Base-by-base conservation (phyloP, 2,329 filamentous ascomycete genomes). In the Cryphonectria naterciae region DNA sequence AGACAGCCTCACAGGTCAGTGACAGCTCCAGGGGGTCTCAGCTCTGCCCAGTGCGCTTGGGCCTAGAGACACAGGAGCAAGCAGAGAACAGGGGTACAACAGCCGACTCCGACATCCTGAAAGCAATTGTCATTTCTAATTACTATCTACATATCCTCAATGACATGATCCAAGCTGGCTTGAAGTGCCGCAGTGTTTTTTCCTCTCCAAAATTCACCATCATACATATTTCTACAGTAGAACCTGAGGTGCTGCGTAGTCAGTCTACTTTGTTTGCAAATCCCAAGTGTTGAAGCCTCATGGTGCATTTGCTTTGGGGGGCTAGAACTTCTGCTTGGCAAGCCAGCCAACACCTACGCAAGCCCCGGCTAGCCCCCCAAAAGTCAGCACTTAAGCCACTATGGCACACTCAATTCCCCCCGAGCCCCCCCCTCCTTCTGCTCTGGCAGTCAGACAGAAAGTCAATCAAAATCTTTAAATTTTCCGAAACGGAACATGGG, bases 1-100 rank as follows among this genome's bases (percentile, higher is more conserved):
- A 68, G 60, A 56, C 54, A 63, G 68, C 65, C 41, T 58, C 41
- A 43, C 41, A 43, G 39, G 25, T 68, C 46, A 13, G 41, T 28
- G 39, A n/a, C 65, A 60, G 25, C 39, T 60, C 52, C 56, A 68
- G 66, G 28, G 28, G 56, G 46, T 61, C n/a, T 52, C 54, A 32
- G 43, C 52, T 22, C 25, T 67, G 49, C 41, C 22, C 37, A 46
- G 41, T n/a, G 43, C 15, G 8, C 19, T 19, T 65, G 37, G 61
- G 61, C 35, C 35, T 43, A 64, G 41, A 43, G n/a, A 43, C 35
- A 64, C 61, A 8, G n/a, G 61, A 11, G 54, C 35, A n/a, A 39
- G 35, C 32, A 39, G n/a, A n/a, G 58, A 22, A 62, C 58, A 62
- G 32, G 58, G 58, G 58, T 46, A 46, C 61, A 11, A 19, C 61